Conservation (phyloP, 2,329 filamentous ascomycete species). For the Paraconiothyrium brasiliense region DNA sequence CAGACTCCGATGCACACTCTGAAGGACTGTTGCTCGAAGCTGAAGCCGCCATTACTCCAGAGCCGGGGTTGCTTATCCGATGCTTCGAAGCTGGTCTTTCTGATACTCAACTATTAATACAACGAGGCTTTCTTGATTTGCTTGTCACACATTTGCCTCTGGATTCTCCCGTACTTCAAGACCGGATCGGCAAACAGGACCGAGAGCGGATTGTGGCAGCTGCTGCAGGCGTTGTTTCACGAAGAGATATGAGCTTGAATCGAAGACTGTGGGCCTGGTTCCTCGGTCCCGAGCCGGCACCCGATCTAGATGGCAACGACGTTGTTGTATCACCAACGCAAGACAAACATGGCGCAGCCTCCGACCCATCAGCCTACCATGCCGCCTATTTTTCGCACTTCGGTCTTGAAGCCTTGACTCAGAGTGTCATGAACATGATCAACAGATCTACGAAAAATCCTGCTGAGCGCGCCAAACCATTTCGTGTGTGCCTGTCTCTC, state of each 20-base stretch:
- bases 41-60: slow-evolving; percentile 81
- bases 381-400: slow-evolving; percentile 79
- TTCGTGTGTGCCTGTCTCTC: slow-evolving; percentile 89
- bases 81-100: slow-evolving; percentile 90
- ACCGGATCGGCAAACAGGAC: slow-evolving; percentile 75
- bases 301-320: slow-evolving; percentile 48
- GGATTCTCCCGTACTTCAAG: slow-evolving; percentile 81
- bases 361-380: slow-evolving; percentile 58
- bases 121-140: slow-evolving; percentile 91
- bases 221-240: slow-evolving; percentile 84
- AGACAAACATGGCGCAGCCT: slow-evolving; percentile 61
- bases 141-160: slow-evolving; percentile 90
- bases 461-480: slow-evolving; percentile 80
- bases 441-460: slow-evolving; percentile 63
- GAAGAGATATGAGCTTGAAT: slow-evolving; percentile 97
- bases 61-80: slow-evolving; percentile 87
- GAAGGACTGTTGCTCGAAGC: slow-evolving; percentile 59
- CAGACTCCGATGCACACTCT: slow-evolving; percentile 22
- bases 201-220: slow-evolving; percentile 83
- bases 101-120: slow-evolving; percentile 89
- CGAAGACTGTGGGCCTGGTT: slow-evolving; percentile 96
- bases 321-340: slow-evolving; percentile 48
- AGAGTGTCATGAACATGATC: slow-evolving; percentile 81
- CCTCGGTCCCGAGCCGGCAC: slow-evolving; percentile 75
- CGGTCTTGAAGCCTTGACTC: slow-evolving; percentile 77